Conservation (phyloP, 768 basidiomycete species). For the Amanita molliuscula region DNA sequence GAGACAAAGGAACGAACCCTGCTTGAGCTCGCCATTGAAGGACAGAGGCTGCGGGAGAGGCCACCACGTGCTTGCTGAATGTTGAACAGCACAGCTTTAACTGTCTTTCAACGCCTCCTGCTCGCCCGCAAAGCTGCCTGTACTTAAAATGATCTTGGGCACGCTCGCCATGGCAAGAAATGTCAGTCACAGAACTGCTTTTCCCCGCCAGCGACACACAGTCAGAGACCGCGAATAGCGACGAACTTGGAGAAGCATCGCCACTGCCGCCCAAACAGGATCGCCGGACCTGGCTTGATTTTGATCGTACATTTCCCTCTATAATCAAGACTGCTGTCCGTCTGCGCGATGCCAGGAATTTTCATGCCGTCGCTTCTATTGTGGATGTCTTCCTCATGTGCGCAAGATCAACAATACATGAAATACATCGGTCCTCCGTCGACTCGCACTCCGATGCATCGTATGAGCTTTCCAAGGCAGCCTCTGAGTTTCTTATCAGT, state of each 20-base stretch:
- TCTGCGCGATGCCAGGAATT: constrained; percentile 1
- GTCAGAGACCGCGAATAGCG: background rate
- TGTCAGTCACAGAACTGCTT: background rate
- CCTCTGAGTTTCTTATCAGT: constrained; percentile 1
- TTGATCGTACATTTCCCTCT: background rate
- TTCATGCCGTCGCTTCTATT: background rate
- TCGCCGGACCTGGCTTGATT: background rate
- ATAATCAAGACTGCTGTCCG: background rate
- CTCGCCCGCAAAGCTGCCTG: background rate
- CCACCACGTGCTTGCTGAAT: background rate
- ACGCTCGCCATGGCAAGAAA: background rate
- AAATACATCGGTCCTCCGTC: background rate
- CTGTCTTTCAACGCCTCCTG: background rate
- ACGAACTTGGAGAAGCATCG: background rate
- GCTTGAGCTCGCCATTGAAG: constrained; percentile 19
- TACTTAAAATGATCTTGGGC: background rate
- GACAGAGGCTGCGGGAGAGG: background rate
- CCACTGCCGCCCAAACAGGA: background rate
- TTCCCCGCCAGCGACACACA: background rate
- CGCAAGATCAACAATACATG: constrained; percentile 1
- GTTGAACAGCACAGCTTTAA: background rate
- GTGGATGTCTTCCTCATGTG: background rate
- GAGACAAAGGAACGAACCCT: constrained; percentile 20
- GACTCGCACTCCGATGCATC: background rate
- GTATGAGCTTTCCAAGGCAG: background rate